Percentiles rank a stretch among this genome's conserved stretches.
phyloP scores from a whole-genome alignment of 1,284 basidiomycete genomes.

The Xanthoconium separans region DNA sequence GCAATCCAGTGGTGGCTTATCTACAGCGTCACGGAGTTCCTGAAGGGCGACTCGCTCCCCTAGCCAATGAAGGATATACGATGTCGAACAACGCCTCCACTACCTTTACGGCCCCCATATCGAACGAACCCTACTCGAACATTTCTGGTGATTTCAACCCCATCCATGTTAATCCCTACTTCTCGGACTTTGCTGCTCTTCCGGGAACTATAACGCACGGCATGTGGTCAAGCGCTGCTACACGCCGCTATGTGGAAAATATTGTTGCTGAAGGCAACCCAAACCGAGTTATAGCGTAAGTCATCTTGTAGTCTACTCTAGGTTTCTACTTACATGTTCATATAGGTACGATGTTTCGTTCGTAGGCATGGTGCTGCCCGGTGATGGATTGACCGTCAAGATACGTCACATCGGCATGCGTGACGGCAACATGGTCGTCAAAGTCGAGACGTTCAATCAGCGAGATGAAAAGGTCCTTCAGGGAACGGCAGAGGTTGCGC shows the following conservation, averaged over 20 bases:
- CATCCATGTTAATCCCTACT: conserved; percentile 99
- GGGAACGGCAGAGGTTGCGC: conserved; percentile 90
- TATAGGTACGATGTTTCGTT: conserved; percentile 86
- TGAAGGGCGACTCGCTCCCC: conserved; percentile 74
- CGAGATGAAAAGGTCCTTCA: conserved; percentile 89
- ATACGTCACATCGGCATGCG: conserved; percentile 91
- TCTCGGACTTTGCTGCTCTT: conserved; percentile 90
- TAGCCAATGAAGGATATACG: conserved; percentile 85
- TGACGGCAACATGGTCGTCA: conserved; percentile 90
- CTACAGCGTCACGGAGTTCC: conserved; percentile 86
- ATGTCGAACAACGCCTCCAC: conserved; percentile 63
- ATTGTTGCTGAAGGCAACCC: conserved; percentile 93
- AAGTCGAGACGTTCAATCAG: conserved; percentile 86
- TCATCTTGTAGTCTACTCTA: conserved; percentile 20
- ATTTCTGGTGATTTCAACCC: conserved; percentile 97
- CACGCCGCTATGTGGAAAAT: conserved; percentile 90
- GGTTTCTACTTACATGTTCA: conserved; percentile 7
- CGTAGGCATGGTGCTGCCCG: conserved; percentile 97
- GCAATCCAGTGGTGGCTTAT: conserved; percentile 94
- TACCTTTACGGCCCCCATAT: conserved; percentile 75
- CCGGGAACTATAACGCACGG: conserved; percentile 98
- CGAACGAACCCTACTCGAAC: conserved; percentile 94
- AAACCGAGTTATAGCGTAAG: conserved; percentile 83
- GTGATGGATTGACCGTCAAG: conserved; percentile 85
- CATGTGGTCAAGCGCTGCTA: conserved; percentile 95